Evolutionary conservation across 2,329 filamentous ascomycete species (phyloP).

Genomic region (Samsoniella hepiali): DNA sequence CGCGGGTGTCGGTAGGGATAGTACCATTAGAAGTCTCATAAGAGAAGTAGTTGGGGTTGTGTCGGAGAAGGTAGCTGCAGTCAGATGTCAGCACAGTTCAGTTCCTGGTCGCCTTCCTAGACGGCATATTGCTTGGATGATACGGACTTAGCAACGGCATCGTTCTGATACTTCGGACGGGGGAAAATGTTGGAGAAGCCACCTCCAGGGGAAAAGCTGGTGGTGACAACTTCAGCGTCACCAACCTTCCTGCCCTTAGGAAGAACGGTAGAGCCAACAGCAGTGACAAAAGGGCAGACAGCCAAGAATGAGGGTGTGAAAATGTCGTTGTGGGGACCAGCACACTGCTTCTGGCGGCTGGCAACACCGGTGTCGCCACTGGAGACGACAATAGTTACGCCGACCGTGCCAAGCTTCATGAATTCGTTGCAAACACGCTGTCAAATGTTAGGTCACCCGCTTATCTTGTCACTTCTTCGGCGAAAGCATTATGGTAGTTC

Average conservation of each 20-base stretch:
- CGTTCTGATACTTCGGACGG: constrained; percentile 44
- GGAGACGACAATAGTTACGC: constrained; percentile 40
- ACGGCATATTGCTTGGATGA: too few species aligned
- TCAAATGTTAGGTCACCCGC: too few species aligned
- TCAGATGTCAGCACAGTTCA: constrained; percentile 22
- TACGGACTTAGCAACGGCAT: constrained; percentile 31
- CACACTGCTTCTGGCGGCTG: constrained; percentile 20
- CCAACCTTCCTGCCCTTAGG: constrained; percentile 38
- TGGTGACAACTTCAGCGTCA: constrained; percentile 44
- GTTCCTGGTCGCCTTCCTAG: too few species aligned
- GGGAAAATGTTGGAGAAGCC: constrained; percentile 36
- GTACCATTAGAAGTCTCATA: constrained; percentile 33
- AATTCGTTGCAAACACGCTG: constrained; percentile 42
- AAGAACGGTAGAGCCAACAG: constrained; percentile 49
- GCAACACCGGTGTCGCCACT: constrained; percentile 40
- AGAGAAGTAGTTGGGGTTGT: constrained; percentile 19
- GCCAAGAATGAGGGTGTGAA: constrained; percentile 37
- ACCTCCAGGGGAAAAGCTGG: constrained; percentile 42
- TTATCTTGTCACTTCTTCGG: background rate
- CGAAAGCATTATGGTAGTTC: constrained; percentile 32
- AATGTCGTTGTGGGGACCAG: constrained; percentile 20
- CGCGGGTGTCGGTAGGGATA: constrained; percentile 34
- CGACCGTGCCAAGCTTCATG: constrained; percentile 44
- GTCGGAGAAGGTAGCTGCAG: constrained; percentile 32
- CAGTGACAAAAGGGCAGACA: constrained; percentile 44